Percentiles rank a stretch among this genome's conserved stretches.
phyloP scores from a whole-genome alignment of 1,284 basidiomycete genomes.

The Marasmius tenuissimus region DNA sequence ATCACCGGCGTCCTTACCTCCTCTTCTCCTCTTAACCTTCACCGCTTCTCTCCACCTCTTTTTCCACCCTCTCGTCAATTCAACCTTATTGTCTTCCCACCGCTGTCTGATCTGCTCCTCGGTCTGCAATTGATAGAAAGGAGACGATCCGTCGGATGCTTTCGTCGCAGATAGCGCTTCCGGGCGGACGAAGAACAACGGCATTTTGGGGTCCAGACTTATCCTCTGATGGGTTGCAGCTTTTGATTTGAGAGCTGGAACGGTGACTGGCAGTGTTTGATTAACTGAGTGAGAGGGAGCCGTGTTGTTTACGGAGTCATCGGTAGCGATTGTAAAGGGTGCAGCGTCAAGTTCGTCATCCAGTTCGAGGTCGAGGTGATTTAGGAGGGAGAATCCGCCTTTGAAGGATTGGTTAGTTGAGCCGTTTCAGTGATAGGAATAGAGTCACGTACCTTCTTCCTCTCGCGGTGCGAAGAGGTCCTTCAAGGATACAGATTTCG shows the following conservation, averaged over 20 bases:
- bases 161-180: constrained; percentile 39
- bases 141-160: constrained; percentile 18
- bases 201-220: constrained; percentile 49
- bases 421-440: background rate
- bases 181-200: constrained; percentile 64
- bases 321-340: background rate
- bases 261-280: constrained; percentile 6
- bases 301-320: background rate
- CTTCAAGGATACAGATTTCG: constrained; percentile 39
- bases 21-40: constrained; percentile 61
- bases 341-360: constrained; percentile 56
- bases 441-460: constrained; percentile 52
- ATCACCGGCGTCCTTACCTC: constrained; percentile 36
- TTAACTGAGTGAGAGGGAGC: background rate
- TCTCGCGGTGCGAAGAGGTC: constrained; percentile 69
- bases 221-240: constrained; percentile 15
- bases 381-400: constrained; percentile 64
- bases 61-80: constrained; percentile 82
- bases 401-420: constrained; percentile 2
- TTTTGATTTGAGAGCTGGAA: constrained; percentile 9
- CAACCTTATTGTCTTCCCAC: constrained; percentile 72
- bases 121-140: constrained; percentile 52
- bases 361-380: constrained; percentile 63
- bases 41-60: constrained; percentile 76
- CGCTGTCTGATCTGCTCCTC: constrained; percentile 63